Base-by-base conservation (phyloP, 2,329 filamentous ascomycete species). In the Colletotrichum magnum region DNA sequence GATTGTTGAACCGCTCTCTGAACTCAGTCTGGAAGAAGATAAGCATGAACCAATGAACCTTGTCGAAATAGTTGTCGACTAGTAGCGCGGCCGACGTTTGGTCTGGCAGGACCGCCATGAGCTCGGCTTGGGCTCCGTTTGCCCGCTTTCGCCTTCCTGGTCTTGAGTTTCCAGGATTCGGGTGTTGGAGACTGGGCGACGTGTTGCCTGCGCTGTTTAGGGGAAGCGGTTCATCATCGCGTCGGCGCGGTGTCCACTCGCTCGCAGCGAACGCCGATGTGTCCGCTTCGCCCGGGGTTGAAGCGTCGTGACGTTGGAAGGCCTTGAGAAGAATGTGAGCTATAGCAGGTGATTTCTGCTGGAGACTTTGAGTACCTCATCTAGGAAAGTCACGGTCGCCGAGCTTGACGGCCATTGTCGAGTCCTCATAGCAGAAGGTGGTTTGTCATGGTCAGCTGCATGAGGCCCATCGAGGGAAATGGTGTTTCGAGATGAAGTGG, bases 31-130 rank as follows among this genome's bases (percentile, higher is more conserved):
- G 78, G 39, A 80, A 76, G 48, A 81, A 81, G 6, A 81, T 71
- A 4, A 81, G 69, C 64, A 78, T 79, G 64, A 81, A 82, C 80
- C 80, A 82, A 47, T 82, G 80, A 0, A 78, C 74, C n/a, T 76
- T 74, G 58, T 81, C 77, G 69, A 82, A 82, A 56, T 81, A 81
- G 26, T 36, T 81, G 47, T 80, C 75, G 6, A 80, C 73, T 9
- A 81, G 70, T 1, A 58, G 26, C 6, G 3, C 18, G 21, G 56
- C 43, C 2, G 28, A 16, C 1, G 26, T 4, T 18, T 24, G 12
- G 5, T 45, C 28, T 10, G 56, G 56, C 2, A 48, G 13, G 24
- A 28, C 28, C 7, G 45, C 12, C 24, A 48, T 1, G 0, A 58
- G 43, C 13, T 43, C 56, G 7, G 12, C 15, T 12, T 58, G 16